Evolutionary conservation across 345 rosid species (phyloP).

Genomic region (Citrus maxima): DNA sequence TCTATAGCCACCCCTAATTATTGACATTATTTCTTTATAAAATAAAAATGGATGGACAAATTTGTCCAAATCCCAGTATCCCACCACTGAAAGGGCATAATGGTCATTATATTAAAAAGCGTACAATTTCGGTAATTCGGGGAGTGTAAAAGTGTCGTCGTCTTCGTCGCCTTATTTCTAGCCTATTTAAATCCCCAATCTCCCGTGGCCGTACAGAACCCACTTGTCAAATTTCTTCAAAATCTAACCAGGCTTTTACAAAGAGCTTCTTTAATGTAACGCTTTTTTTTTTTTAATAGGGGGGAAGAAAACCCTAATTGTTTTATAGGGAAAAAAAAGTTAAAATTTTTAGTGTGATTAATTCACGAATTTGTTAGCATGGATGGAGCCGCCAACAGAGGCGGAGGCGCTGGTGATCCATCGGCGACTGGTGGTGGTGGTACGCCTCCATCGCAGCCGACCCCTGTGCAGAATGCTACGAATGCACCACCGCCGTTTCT

Average conservation of each 20-base stretch:
- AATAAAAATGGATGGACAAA: too few species aligned
- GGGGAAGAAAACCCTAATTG: constrained; percentile 10
- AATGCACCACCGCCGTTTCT: constrained; percentile 79
- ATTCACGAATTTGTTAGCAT: constrained; percentile 6
- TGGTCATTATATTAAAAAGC: too few species aligned
- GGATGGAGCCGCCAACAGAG: constrained; percentile 28
- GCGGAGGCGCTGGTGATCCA: constrained; percentile 21
- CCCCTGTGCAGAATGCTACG: constrained; percentile 37
- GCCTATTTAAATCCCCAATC: too few species aligned
- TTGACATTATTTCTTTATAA: too few species aligned
- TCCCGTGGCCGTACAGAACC: not conserved
- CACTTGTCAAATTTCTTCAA: not conserved
- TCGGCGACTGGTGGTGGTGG: constrained; percentile 23
- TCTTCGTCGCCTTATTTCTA: too few species aligned
- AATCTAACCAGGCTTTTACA: not conserved
- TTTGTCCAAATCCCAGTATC: too few species aligned
- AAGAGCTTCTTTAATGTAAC: not conserved
- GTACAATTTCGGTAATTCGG: too few species aligned
- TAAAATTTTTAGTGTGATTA: not conserved
- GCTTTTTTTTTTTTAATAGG: not conserved
- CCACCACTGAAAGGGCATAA: too few species aligned
- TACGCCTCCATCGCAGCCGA: constrained; percentile 35
- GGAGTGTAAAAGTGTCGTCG: too few species aligned
- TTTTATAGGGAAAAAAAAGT: not conserved
- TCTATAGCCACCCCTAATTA: too few species aligned